Percentiles rank a stretch among this genome's conserved stretches.
These are phyloP conservation scores for Pinus tabuliformis DNA, from an alignment of 75 land plant genomes.

Conservation along the genomic window DNA sequence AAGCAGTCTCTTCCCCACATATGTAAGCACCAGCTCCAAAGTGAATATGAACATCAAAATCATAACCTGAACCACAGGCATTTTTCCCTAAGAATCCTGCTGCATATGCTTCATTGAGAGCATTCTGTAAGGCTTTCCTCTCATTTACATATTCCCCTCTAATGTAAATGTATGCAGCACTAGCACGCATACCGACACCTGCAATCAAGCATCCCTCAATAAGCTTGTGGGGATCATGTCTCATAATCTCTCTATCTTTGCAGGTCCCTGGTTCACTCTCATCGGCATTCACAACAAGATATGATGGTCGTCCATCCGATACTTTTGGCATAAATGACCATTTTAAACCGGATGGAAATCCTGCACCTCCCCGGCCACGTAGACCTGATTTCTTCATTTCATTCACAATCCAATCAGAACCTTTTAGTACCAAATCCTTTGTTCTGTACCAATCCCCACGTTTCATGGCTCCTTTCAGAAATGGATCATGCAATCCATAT, in stretches of 20 bases:
- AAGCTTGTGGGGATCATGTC: constrained; percentile 95
- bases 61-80: constrained; percentile 94
- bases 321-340: constrained; percentile 99
- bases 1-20: constrained; percentile 96
- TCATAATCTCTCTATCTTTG: constrained; percentile 93
- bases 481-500: constrained; percentile 88
- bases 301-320: constrained; percentile 92
- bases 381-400: constrained; percentile 94
- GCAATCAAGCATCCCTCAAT: constrained; percentile 95
- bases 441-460: constrained; percentile 94
- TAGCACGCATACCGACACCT: constrained; percentile 94
- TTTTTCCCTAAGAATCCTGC: constrained; percentile 91
- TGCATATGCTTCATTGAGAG: constrained; percentile 81
- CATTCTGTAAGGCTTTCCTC: constrained; percentile 58
- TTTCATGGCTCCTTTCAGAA: constrained; percentile 79
- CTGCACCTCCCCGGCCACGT: constrained; percentile 94
- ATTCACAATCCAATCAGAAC: constrained; percentile 94
- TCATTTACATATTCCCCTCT: constrained; percentile 97
- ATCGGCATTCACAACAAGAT: constrained; percentile 96
- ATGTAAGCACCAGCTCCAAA: constrained; percentile 98
- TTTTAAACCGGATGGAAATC: constrained; percentile 93
- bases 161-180: constrained; percentile 92
- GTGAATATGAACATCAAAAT: constrained; percentile 91
- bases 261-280: constrained; percentile 98
- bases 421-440: constrained; percentile 85